Conservation (phyloP, 2,329 filamentous ascomycete species). For the Corinectria fuckeliana region DNA sequence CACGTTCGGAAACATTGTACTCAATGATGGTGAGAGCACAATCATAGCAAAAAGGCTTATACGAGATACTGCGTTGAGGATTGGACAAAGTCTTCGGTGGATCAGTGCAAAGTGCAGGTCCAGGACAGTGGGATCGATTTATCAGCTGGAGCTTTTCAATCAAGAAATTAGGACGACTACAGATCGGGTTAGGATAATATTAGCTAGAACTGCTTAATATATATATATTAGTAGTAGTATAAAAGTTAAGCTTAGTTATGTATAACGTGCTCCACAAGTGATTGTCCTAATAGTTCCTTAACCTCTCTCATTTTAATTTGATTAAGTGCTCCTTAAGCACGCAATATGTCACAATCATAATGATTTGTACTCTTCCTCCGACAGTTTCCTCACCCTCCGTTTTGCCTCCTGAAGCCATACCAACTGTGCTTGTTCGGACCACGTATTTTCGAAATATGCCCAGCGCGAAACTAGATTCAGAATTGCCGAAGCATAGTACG, state of each 20-base stretch:
- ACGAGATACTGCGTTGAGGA: slow-evolving; percentile 1
- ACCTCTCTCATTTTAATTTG: background rate
- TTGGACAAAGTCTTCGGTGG: slow-evolving; percentile 3
- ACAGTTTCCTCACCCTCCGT: background rate
- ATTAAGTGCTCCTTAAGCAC: too few relatives aligned
- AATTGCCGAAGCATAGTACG: background rate
- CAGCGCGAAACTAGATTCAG: background rate
- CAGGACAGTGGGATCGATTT: background rate
- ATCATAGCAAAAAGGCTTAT: slow-evolving; percentile 3
- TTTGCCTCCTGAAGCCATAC: background rate
- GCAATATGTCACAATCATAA: background rate
- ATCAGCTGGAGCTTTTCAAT: background rate
- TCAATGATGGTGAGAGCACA: slow-evolving; percentile 2
- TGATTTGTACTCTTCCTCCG: slow-evolving; percentile 2
- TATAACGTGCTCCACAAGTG: background rate
- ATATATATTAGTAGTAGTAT: background rate
- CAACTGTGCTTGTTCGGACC: background rate
- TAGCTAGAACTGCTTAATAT: background rate
- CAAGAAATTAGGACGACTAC: background rate
- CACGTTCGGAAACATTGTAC: background rate
- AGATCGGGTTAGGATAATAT: background rate
- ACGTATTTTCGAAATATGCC: background rate
- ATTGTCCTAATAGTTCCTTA: background rate
- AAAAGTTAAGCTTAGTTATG: background rate
- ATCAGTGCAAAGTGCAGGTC: slow-evolving; percentile 3